Conservation (phyloP, 805 yeast species). For the Nakazawaea ambrosiae region DNA sequence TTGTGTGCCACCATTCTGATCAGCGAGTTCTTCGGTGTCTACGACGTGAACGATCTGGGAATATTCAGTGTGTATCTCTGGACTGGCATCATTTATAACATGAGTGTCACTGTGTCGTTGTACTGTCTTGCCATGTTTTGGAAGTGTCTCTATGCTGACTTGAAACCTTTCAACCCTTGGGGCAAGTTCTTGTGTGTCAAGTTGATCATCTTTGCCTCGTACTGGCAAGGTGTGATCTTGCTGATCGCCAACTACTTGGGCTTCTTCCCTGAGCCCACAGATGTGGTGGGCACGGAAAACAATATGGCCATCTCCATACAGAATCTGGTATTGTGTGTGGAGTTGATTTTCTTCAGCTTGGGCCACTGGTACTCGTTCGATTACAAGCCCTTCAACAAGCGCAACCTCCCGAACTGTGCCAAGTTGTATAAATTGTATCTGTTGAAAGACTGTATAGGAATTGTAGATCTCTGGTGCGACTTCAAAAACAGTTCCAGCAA, state of each 20-base stretch:
- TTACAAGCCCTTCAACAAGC: slow-evolving; percentile 59
- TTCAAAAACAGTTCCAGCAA: slow-evolving; percentile 64
- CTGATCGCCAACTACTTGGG: slow-evolving; percentile 46
- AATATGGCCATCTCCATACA: slow-evolving; percentile 56
- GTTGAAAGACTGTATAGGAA: slow-evolving; percentile 66
- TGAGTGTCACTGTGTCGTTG: slow-evolving; percentile 73
- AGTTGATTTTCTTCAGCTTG: slow-evolving; percentile 76
- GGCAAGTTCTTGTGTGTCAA: slow-evolving; percentile 92
- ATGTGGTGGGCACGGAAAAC: slow-evolving; percentile 21
- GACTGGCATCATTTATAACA: slow-evolving; percentile 65
- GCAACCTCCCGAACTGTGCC: slow-evolving; percentile 59
- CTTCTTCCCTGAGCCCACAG: slow-evolving; percentile 26
- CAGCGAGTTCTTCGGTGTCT: slow-evolving; percentile 39
- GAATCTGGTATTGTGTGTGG: slow-evolving; percentile 74
- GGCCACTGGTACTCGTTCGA: slow-evolving; percentile 89
- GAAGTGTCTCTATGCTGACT: slow-evolving; percentile 78
- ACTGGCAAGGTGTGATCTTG: slow-evolving; percentile 83
- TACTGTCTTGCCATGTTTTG: slow-evolving; percentile 87
- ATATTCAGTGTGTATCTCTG: slow-evolving; percentile 48
- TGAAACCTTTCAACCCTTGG: slow-evolving; percentile 78
- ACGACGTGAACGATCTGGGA: slow-evolving; percentile 45
- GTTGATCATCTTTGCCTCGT: slow-evolving; percentile 91
- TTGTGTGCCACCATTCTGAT: slow-evolving; percentile 51
- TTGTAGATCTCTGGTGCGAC: slow-evolving; percentile 75
- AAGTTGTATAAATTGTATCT: slow-evolving; percentile 59